A percentile compares a stretch with the other conserved stretches of the same genome.
phyloP scores from a whole-genome alignment of 1,284 basidiomycete genomes.

The Ganoderma sinense region DNA sequence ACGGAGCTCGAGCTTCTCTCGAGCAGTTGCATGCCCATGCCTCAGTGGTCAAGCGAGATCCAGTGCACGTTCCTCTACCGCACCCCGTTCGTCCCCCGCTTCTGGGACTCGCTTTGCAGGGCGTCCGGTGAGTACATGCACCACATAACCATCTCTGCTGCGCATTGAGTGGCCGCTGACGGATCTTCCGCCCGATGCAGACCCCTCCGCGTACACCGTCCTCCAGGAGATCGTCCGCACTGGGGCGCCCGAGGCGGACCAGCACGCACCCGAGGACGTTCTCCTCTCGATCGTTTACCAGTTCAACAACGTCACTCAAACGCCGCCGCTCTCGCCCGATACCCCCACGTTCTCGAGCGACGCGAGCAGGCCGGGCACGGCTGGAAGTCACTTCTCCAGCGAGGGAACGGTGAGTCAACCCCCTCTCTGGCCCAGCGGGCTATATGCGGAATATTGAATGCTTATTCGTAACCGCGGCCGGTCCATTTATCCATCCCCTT shows the following conservation, averaged over 20 bases:
- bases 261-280: slow-evolving; percentile 29
- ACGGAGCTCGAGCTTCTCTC: slow-evolving; percentile 49
- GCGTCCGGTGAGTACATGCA: slow-evolving; percentile 52
- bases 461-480: neutral
- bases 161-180: neutral
- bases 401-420: slow-evolving; percentile 35
- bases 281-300: slow-evolving; percentile 38
- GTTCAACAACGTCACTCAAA: slow-evolving; percentile 34
- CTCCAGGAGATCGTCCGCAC: slow-evolving; percentile 58
- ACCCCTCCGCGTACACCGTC: slow-evolving; percentile 63
- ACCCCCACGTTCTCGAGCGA: slow-evolving; percentile 28
- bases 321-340: slow-evolving; percentile 37
- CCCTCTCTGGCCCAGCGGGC: neutral
- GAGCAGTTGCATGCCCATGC: slow-evolving; percentile 35
- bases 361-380: slow-evolving; percentile 29
- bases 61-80: slow-evolving; percentile 58
- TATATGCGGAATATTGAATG: neutral
- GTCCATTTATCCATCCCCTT: neutral
- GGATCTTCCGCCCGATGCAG: slow-evolving; percentile 41
- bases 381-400: slow-evolving; percentile 34
- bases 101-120: slow-evolving; percentile 63
- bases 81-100: slow-evolving; percentile 64
- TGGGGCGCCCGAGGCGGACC: slow-evolving; percentile 16
- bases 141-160: slow-evolving; percentile 4
- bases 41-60: slow-evolving; percentile 42